Conservation (phyloP, 495 filamentous ascomycete species). For the Neurospora africana region DNA sequence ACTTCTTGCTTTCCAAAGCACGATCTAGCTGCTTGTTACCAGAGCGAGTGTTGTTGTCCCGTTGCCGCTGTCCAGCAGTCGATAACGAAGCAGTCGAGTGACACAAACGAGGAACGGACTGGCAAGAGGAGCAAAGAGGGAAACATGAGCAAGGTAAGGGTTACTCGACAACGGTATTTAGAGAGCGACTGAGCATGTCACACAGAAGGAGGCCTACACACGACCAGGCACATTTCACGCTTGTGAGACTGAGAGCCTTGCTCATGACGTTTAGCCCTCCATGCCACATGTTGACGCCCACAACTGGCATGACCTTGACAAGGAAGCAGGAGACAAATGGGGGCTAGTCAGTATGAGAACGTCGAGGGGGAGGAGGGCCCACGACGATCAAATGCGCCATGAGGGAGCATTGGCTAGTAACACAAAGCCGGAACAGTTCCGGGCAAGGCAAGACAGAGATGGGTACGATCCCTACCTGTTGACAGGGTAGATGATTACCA, state of each 20-base stretch:
- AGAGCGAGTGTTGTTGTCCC: conserved; percentile 10
- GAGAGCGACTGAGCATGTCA: not conserved
- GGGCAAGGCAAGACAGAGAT: not conserved
- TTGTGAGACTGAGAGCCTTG: not conserved
- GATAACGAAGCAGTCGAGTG: not conserved
- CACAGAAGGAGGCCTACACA: not conserved
- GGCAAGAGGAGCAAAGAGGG: not conserved
- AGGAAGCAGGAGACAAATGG: not conserved
- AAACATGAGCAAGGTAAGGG: conserved; percentile 1
- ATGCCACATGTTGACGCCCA: not conserved
- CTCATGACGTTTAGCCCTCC: not conserved
- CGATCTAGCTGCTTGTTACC: conserved; percentile 5
- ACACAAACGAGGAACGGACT: not conserved
- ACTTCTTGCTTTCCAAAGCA: conserved; percentile 11
- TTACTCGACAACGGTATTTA: conserved; percentile 1
- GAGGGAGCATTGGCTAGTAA: not conserved
- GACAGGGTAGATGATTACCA: not conserved
- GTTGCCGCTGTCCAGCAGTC: conserved; percentile 26
- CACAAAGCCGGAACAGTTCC: not conserved
- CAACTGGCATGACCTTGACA: not conserved
- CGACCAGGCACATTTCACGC: not conserved
- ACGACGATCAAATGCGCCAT: not conserved
- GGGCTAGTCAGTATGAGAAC: not conserved
- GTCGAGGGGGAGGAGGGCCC: not conserved
- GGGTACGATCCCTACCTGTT: not conserved